Conservation (phyloP, 768 basidiomycete species). For the Boletus subparvulus region DNA sequence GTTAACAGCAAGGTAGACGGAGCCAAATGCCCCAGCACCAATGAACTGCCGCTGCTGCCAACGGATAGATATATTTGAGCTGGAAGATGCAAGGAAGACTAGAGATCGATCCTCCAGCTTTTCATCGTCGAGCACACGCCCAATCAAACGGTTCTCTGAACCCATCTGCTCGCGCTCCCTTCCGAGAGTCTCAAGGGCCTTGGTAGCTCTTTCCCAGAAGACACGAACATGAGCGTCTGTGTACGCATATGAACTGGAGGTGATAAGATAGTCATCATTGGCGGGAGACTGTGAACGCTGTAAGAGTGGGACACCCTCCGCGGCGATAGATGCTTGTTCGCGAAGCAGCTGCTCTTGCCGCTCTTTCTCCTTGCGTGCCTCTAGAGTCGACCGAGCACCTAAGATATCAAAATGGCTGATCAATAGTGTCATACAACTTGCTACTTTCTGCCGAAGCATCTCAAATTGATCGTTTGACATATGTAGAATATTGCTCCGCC, state of each 20-base stretch:
- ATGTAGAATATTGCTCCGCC: slow-evolving; percentile 85
- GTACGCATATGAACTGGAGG: slow-evolving; percentile 40
- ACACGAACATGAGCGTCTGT: slow-evolving; percentile 65
- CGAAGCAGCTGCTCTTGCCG: slow-evolving; percentile 62
- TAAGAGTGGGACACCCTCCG: slow-evolving; percentile 49
- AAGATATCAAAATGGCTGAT: slow-evolving; percentile 98
- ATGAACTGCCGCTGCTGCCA: slow-evolving; percentile 99
- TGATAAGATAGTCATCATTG: slow-evolving; percentile 33
- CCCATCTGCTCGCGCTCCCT: slow-evolving; percentile 56
- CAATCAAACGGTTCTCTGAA: slow-evolving; percentile 72
- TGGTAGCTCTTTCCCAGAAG: slow-evolving; percentile 72
- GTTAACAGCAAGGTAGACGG: slow-evolving; percentile 98
- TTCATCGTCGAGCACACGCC: slow-evolving; percentile 92
- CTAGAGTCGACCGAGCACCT: slow-evolving; percentile 84
- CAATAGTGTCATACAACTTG: slow-evolving; percentile 94
- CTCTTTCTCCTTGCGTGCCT: slow-evolving; percentile 90
- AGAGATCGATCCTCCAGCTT: slow-evolving; percentile 92
- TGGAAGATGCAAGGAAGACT: slow-evolving; percentile 93
- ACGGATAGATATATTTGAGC: slow-evolving; percentile 90
- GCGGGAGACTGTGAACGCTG: slow-evolving; percentile 40
- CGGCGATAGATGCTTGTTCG: slow-evolving; percentile 51
- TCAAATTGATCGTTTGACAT: slow-evolving; percentile 88
- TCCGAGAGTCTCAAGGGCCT: slow-evolving; percentile 65
- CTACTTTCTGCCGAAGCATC: slow-evolving; percentile 86
- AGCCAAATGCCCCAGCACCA: slow-evolving; percentile 97